Evolutionary conservation across 2,329 filamentous ascomycete species (phyloP), one percentile per base, ranked within the genome.

Genomic region (Phialemoniopsis sp.): DNA sequence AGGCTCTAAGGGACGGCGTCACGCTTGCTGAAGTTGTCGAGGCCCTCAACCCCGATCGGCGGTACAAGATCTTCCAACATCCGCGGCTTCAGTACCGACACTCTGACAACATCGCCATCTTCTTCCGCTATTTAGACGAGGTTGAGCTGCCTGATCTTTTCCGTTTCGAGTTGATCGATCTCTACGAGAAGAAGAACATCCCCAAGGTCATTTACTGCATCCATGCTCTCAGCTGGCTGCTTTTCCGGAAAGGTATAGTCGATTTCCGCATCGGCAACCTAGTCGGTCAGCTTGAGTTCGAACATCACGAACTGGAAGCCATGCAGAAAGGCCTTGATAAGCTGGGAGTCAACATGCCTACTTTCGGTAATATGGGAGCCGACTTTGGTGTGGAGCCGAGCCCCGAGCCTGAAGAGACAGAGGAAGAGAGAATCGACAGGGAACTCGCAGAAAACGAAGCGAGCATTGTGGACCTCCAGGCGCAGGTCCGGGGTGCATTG

Each of bases 101-200:
- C 62, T 97, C 91, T 2, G 93, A 98, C 74, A 98, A 98, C 50
- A 96, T 97, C 47, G 91, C 89, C 32, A 79, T 93, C 36, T 98
- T 98, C 68, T 97, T 97, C 66, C 82, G 87, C 42, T 95, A 95
- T 49, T 75, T 98, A 2, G 87, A 91, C 47, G 88, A 96, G 44
- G 82, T 96, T 8, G 87, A 95, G 54, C 70, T 98, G 4, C 93
- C 93, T 2, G 94, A 98, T 52, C 76, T 98, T 14, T 98, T 98
- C 62, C 82, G 91, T 41, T 98, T 98, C 60, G 93, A 98, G 60
- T 73, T 97, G 34, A 95, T 97, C 47, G 93, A 98, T 63, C 68
- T 98, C 12, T 98, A 98, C 68, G 94, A 98, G 64, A 98, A 97
- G 72, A 98, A 98, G 67, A 98, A 98, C 54, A 94, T 97, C 2